These are phyloP conservation scores for Phytophthora hibernalis DNA, from an alignment of 352 stramenopile species.

Conservation along the genomic window DNA sequence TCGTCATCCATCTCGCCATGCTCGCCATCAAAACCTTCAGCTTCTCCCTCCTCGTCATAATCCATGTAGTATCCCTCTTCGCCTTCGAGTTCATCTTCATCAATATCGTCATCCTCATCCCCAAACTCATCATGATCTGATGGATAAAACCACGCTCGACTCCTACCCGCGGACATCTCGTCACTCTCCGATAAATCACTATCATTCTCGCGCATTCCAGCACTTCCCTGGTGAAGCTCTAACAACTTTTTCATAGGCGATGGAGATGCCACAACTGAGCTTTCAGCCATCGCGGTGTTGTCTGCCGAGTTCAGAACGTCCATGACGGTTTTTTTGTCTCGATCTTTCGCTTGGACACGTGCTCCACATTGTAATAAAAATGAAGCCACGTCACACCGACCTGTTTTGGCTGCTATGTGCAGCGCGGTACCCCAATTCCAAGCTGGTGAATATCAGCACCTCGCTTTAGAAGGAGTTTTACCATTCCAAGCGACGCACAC, in stretches of 20 bases:
- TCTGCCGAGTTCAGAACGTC: conserved; percentile 41
- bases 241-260: conserved; percentile 67
- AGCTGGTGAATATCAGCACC: conserved; percentile 73
- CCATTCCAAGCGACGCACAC: conserved; percentile 70
- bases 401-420: conserved; percentile 62
- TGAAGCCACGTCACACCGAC: conserved; percentile 78
- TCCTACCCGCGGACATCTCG: conserved; percentile 25
- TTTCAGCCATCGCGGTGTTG: conserved; percentile 6
- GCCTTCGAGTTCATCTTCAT: conserved; percentile 60
- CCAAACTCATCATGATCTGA: conserved; percentile 52
- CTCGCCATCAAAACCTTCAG: conserved; percentile 32
- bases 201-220: conserved; percentile 39
- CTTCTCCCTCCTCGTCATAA: conserved; percentile 64
- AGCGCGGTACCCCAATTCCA: conserved; percentile 65
- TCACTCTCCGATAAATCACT: conserved; percentile 65
- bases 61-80: conserved; percentile 66
- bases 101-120: conserved; percentile 59
- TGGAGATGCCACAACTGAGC: conserved; percentile 7
- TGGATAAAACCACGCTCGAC: conserved; percentile 50
- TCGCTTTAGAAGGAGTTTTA: conserved; percentile 80
- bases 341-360: conserved; percentile 58
- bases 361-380: conserved; percentile 83
- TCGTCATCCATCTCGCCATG: conserved; percentile 39
- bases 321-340: conserved; percentile 59
- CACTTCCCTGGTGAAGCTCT: conserved; percentile 48